A percentile compares a stretch with the other conserved stretches of the same genome.
phyloP scores from a whole-genome alignment of 345 rosid species.

The Sisymbrium irio region DNA sequence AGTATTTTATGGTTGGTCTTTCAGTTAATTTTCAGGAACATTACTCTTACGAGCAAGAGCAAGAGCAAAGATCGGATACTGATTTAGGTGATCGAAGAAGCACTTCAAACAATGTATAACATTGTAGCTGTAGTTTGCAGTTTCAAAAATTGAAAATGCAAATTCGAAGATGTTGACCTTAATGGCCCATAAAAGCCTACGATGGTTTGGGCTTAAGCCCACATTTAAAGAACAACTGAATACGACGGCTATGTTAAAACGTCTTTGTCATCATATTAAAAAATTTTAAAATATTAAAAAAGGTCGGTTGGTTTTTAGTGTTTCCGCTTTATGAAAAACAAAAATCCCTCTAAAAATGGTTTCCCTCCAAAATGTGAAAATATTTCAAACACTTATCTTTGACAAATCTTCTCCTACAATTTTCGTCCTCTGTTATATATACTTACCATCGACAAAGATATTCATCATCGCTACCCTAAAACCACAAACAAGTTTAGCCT shows the following conservation, averaged over 20 bases:
- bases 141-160: not conserved
- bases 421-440: conserved; percentile 26
- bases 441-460: not conserved
- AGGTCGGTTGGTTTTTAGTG: not conserved
- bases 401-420: conserved; percentile 32
- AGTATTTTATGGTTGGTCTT: not conserved
- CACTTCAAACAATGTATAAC: not conserved
- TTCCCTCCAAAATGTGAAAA: conserved; percentile 31
- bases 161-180: not conserved
- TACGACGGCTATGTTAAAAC: no score
- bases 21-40: not conserved
- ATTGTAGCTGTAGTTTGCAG: not conserved
- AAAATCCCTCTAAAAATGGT: not conserved
- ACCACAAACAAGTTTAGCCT: not conserved
- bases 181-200: not conserved
- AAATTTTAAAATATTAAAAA: not conserved
- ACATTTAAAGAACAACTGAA: not conserved
- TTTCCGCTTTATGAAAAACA: not conserved
- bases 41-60: not conserved
- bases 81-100: not conserved
- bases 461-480: conserved; percentile 4
- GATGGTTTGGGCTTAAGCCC: conserved; percentile 8
- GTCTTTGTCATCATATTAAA: no score
- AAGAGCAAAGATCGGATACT: not conserved
- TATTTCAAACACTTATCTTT: conserved; percentile 16